Evolutionary conservation across 192 early-diverging fungal species (phyloP).

Genomic region (Coemansia sp.): DNA sequence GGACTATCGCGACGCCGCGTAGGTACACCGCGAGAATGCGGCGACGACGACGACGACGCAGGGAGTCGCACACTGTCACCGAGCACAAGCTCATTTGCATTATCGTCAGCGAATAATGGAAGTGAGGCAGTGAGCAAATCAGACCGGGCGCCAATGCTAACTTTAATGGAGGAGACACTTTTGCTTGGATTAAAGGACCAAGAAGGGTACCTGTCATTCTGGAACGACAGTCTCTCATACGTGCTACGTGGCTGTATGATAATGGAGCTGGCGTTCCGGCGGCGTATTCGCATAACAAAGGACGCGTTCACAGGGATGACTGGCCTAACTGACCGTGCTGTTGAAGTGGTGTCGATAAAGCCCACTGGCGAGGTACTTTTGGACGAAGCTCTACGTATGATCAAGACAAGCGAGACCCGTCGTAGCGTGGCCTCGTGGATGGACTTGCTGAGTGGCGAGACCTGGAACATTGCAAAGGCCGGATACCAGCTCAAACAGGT

Average conservation of each 20-base stretch:
- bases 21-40: constrained; percentile 32
- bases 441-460: constrained; percentile 98
- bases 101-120: neutral
- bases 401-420: constrained; percentile 78
- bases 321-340: constrained; percentile 74
- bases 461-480: constrained; percentile 97
- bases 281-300: constrained; percentile 83
- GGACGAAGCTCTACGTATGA: constrained; percentile 90
- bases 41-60: constrained; percentile 10
- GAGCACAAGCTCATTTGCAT: neutral
- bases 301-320: constrained; percentile 67
- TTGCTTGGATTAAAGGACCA: constrained; percentile 91
- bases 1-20: constrained; percentile 48
- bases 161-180: constrained; percentile 95
- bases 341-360: constrained; percentile 81
- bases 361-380: constrained; percentile 92
- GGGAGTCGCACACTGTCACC: neutral
- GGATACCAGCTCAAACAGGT: constrained; percentile 98
- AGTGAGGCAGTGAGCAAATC: constrained; percentile 22
- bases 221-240: constrained; percentile 99
- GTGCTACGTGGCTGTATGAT: constrained; percentile 92
- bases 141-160: constrained; percentile 67
- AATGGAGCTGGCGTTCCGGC: constrained; percentile 93
- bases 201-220: constrained; percentile 95
- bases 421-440: constrained; percentile 91